A percentile compares a stretch with the other conserved stretches of the same genome.
phyloP scores from a whole-genome alignment of 352 stramenopile species.

The Pythium apleroticum region DNA sequence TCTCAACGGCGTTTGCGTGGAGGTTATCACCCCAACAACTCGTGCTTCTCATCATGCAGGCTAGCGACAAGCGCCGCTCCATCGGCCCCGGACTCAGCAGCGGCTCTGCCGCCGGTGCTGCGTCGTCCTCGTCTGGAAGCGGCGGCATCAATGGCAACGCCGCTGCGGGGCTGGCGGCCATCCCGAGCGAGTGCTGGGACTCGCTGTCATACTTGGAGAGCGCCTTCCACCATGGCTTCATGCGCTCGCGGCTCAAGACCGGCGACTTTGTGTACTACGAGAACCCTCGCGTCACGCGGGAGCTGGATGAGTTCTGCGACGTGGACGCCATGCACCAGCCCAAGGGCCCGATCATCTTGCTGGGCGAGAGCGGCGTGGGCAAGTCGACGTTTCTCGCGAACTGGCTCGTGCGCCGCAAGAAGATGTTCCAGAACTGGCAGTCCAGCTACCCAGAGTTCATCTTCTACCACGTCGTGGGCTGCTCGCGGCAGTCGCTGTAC shows the following conservation, averaged over 20 bases:
- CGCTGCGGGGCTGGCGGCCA: background rate
- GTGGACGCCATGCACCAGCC: conserved; percentile 83
- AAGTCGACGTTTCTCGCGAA: conserved; percentile 82
- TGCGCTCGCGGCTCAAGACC: conserved; percentile 62
- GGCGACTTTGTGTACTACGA: conserved; percentile 79
- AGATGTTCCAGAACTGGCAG: conserved; percentile 86
- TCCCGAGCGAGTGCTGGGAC: conserved; percentile 63
- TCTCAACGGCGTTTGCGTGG: background rate
- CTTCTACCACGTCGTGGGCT: conserved; percentile 91
- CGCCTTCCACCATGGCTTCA: conserved; percentile 80
- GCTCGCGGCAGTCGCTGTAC: conserved; percentile 81
- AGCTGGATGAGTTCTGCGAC: conserved; percentile 84
- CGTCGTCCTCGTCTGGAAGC: background rate
- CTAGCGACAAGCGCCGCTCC: background rate
- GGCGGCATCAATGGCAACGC: conserved; percentile 1
- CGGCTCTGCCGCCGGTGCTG: background rate
- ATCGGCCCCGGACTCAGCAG: background rate
- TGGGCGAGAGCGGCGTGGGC: conserved; percentile 70
- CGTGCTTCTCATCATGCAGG: background rate
- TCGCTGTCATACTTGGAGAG: conserved; percentile 82
- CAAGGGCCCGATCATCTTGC: conserved; percentile 71
- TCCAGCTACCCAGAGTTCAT: conserved; percentile 84
- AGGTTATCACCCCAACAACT: background rate
- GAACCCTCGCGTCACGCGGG: conserved; percentile 55
- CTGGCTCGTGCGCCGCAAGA: conserved; percentile 80